A percentile compares a stretch with the other conserved stretches of the same genome.
Conservation (phyloP, 73 alveolate genomes). For the Tetrahymena malaccensis region DNA sequence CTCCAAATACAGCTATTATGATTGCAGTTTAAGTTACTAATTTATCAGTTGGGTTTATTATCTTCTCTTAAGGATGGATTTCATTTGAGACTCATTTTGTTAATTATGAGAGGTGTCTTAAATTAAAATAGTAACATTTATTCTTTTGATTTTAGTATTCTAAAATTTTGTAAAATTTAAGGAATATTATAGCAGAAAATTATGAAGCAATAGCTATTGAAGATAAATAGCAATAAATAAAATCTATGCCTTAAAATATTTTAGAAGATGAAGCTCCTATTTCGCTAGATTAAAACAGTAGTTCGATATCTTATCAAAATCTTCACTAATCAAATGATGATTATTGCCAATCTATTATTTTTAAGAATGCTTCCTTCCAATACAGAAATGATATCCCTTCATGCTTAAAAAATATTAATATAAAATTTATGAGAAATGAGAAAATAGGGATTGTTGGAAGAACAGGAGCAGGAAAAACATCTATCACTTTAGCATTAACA, state of each 20-base stretch:
- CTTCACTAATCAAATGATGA: neutral
- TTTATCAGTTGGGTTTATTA: neutral
- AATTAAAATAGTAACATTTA: neutral
- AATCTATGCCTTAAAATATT: neutral
- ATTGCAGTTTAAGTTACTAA: neutral
- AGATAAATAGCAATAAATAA: neutral
- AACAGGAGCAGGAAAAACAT: conserved; percentile 91
- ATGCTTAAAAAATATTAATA: neutral
- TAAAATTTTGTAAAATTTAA: neutral
- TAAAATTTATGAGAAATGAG: neutral
- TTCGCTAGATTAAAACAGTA: no score
- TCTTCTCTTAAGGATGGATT: neutral
- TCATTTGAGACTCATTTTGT: neutral
- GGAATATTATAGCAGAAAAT: neutral
- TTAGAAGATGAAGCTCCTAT: neutral
- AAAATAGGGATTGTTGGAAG: conserved; percentile 83
- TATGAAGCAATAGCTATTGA: neutral
- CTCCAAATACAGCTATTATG: neutral
- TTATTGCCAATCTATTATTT: neutral
- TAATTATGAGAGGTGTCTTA: neutral
- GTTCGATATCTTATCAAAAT: no score
- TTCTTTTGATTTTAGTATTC: neutral
- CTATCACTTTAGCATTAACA: conserved; percentile 71
- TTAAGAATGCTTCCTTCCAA: neutral
- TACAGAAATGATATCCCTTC: neutral